Evolutionary conservation across 2,329 filamentous ascomycete species (phyloP).

Genomic region (Ilyonectria robusta): DNA sequence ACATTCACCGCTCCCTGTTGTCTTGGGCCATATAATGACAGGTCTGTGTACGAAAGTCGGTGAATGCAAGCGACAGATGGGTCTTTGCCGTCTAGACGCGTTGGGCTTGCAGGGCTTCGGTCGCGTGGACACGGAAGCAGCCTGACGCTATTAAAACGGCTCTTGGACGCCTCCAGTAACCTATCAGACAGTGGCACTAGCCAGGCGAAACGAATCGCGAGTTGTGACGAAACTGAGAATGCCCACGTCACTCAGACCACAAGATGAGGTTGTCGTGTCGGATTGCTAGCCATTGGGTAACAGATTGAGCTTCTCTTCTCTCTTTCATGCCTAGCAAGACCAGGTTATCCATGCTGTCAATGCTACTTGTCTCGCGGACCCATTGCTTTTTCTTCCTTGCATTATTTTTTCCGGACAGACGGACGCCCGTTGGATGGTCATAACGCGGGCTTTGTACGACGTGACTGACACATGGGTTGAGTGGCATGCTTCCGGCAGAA

Average conservation of each 20-base stretch:
- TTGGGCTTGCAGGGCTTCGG: constrained; percentile 29
- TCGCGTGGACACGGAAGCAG: constrained; percentile 28
- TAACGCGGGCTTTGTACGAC: constrained; percentile 15
- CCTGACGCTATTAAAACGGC: constrained; percentile 15
- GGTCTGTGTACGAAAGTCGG: constrained; percentile 37
- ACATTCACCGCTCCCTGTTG: constrained; percentile 34
- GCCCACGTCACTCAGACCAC: background rate
- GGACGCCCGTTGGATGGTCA: constrained; percentile 15
- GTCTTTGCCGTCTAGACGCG: constrained; percentile 27
- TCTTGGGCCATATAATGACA: constrained; percentile 12
- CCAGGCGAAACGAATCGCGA: too few species aligned
- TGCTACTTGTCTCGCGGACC: constrained; percentile 13
- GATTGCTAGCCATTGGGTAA: background rate
- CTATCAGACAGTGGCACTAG: background rate
- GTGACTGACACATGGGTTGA: constrained; percentile 26
- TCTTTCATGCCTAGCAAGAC: background rate
- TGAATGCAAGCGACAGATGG: constrained; percentile 36
- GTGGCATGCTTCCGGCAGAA: constrained; percentile 28
- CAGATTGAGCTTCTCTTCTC: background rate
- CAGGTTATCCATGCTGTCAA: background rate
- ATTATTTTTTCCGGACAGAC: constrained; percentile 16
- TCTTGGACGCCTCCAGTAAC: background rate
- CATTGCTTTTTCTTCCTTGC: constrained; percentile 22
- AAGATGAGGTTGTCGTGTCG: background rate
- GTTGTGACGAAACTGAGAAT: too few species aligned